Conservation (phyloP, 2,329 filamentous ascomycete species). For the Helotiales sp. region DNA sequence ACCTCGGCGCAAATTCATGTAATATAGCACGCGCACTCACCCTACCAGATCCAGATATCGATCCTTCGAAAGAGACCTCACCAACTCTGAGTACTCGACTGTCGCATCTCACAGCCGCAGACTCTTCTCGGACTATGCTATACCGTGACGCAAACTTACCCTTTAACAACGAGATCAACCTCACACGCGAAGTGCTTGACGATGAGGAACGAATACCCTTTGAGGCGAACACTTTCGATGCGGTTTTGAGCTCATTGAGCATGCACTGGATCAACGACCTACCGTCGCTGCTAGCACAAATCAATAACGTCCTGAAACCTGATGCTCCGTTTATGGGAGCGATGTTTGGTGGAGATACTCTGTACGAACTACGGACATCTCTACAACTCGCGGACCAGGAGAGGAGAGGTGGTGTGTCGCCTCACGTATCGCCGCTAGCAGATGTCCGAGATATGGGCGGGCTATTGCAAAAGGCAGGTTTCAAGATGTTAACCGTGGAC, state of each 20-base stretch:
- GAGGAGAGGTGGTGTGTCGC: slow-evolving; percentile 84
- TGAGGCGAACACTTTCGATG: slow-evolving; percentile 75
- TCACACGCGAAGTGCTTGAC: slow-evolving; percentile 73
- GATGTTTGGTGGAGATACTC: slow-evolving; percentile 93
- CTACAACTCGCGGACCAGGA: slow-evolving; percentile 92
- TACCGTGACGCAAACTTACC: slow-evolving; percentile 74
- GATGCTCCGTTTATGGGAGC: slow-evolving; percentile 91
- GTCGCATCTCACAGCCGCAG: slow-evolving; percentile 73
- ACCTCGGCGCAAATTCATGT: slow-evolving; percentile 93
- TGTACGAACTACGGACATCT: slow-evolving; percentile 91
- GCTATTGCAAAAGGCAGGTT: slow-evolving; percentile 81
- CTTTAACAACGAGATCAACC: slow-evolving; percentile 72
- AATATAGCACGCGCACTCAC: slow-evolving; percentile 85
- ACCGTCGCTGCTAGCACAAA: slow-evolving; percentile 77
- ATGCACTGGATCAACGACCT: slow-evolving; percentile 99
- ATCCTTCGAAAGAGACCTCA: slow-evolving; percentile 51
- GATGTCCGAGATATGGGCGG: slow-evolving; percentile 92
- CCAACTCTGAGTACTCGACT: slow-evolving; percentile 72
- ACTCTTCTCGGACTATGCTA: slow-evolving; percentile 76
- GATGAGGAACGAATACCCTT: slow-evolving; percentile 77
- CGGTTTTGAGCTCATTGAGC: slow-evolving; percentile 84
- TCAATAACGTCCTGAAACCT: slow-evolving; percentile 85
- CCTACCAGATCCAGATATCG: slow-evolving; percentile 64
- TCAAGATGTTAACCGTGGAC: slow-evolving; percentile 95
- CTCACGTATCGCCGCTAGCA: slow-evolving; percentile 86